Percentiles rank a stretch among this genome's conserved stretches.
phyloP scores from a whole-genome alignment of 306 rosid species.

The Cicer judaicum region DNA sequence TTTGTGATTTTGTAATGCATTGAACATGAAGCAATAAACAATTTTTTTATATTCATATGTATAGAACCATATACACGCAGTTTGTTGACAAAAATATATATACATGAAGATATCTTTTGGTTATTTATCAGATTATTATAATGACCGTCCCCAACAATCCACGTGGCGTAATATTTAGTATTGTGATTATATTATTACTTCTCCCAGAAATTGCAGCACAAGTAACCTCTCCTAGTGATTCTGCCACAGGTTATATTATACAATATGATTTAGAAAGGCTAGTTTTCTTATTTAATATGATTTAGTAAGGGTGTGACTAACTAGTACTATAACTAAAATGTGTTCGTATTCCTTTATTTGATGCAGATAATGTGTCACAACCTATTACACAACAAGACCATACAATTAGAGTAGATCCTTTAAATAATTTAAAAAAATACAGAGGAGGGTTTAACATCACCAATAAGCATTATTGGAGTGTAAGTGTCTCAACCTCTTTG shows the following conservation, averaged over 20 bases:
- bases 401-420: constrained; percentile 71
- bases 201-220: constrained; percentile 48
- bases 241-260: constrained; percentile 39
- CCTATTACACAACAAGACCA: constrained; percentile 39
- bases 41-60: too few relatives aligned
- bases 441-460: constrained; percentile 75
- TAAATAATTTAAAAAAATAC: constrained; percentile 58
- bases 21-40: background rate
- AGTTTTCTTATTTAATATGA: background rate
- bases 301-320: too few relatives aligned
- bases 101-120: background rate
- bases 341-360: background rate
- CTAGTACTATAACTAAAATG: too few relatives aligned
- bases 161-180: constrained; percentile 11
- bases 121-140: constrained; percentile 44
- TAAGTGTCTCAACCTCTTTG: constrained; percentile 42
- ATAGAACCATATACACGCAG: background rate
- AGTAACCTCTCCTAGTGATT: background rate
- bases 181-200: constrained; percentile 44
- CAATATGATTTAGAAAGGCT: background rate
- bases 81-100: background rate
- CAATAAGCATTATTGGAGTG: constrained; percentile 84
- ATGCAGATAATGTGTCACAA: constrained; percentile 46
- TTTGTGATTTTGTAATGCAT: too few relatives aligned
- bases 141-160: constrained; percentile 48